Percentiles rank a stretch among this genome's conserved stretches.
Conservation (phyloP, 768 basidiomycete species). For the Pulveroboletus sp. region DNA sequence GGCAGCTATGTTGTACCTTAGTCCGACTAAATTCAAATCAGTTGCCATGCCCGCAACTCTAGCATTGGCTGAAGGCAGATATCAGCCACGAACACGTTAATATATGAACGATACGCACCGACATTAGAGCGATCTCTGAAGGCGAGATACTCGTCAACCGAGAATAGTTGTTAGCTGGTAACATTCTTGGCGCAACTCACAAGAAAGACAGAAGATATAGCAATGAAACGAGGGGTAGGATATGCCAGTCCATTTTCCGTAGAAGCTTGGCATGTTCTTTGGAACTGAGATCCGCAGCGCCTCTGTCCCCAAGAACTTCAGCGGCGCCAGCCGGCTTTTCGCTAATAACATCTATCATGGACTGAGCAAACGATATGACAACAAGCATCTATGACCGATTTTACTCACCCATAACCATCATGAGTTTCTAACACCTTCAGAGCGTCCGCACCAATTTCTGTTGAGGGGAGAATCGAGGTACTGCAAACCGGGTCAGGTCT, state of each 20-base stretch:
- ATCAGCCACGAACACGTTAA: not conserved
- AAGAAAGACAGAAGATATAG: slow-evolving; percentile 18
- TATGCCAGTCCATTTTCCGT: slow-evolving; percentile 19
- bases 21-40: slow-evolving; percentile 29
- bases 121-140: slow-evolving; percentile 40
- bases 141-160: not conserved
- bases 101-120: slow-evolving; percentile 22
- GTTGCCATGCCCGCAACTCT: slow-evolving; percentile 40
- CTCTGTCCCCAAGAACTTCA: not conserved
- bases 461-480: too few species aligned
- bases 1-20: slow-evolving; percentile 31
- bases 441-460: too few species aligned
- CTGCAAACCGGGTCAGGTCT: too few species aligned
- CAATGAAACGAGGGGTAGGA: slow-evolving; percentile 17
- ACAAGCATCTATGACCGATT: not conserved
- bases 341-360: not conserved
- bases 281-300: not conserved
- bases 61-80: slow-evolving; percentile 30
- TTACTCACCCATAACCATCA: not conserved
- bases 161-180: too few species aligned
- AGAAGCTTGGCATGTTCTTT: slow-evolving; percentile 5
- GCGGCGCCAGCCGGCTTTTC: not conserved
- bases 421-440: too few species aligned
- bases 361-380: not conserved
- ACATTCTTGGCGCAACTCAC: slow-evolving; percentile 1